Evolutionary conservation across 2,329 filamentous ascomycete species (phyloP), one percentile per base, ranked within the genome.

Genomic region (Arthrobotrys pseudoclavata): DNA sequence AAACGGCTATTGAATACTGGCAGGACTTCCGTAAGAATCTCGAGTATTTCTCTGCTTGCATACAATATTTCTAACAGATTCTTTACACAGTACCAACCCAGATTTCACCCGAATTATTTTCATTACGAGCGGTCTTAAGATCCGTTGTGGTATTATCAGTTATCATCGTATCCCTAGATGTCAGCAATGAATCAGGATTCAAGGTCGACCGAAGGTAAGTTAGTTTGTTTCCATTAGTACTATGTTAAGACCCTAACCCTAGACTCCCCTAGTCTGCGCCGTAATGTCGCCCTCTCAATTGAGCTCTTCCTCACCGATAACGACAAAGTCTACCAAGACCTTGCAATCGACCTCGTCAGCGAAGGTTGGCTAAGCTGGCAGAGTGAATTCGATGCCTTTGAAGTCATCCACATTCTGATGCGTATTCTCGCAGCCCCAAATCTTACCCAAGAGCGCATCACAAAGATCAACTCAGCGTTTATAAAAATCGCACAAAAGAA

Each of bases 401-500:
- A 80, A 31, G 79, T 80, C 48, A 80, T 81, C 48, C 80, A 81
- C 50, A 79, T 79, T 29, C 78, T 81, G 10, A 80, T 81, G 70
- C 80, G 78, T 22, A 79, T 81, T n/a, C 79, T 79, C 31, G 67
- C 80, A 10, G 37, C 76, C 6, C 48, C 50, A 6, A 79, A 75
- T n/a, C 77, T 81, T 18, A 57, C 79, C 0, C 12, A 52, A 22
- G 79, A 79, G 34, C 47, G 67, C 13, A 63, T 77, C 29, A 24
- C 61, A 1, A 77, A 67, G 20, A 77, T 77, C 22, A 71, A 71
- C 29, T 53, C 29, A 15, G 78, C 75, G 34, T 77, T 81, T 47
- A 79, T 81, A 18, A 64, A 74, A 52, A 81, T 81, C 34, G 80
- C 80, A 15, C 62, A 67, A 37, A 75, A 79, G 45, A 81, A 81